Evolutionary conservation across 352 stramenopile genomes (phyloP), one percentile per base, ranked within the genome.

Genomic region (Globisporangium apiculatum): DNA sequence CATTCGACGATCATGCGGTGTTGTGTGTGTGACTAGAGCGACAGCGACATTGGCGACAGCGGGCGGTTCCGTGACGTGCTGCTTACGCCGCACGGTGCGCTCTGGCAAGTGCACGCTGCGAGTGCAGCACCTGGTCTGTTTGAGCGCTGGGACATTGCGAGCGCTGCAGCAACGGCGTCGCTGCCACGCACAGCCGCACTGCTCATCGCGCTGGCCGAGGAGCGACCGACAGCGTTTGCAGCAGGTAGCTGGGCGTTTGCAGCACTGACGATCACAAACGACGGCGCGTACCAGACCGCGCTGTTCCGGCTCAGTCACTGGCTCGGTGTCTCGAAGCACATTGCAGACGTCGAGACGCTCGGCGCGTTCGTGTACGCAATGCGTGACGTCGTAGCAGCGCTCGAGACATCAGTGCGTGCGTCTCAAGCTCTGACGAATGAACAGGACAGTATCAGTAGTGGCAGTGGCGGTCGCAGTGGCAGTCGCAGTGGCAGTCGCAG

Each of bases 171-270:
- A 43, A 7, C 11, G 40, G 40, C 40, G 40, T 12, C 2, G 7
- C 7, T 43, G 40, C 7, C 7, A 43, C 40, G 11, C 7, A 43
- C 40, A 11, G 3, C 18, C 18, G 18, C 18, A 24, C 40, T 12
- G 11, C 40, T 43, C 40, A 11, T 12, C 40, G 40, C 31, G n/a
- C 4, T 0, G 15, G 11, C 5, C 24, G 4, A 5, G 31, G 3
- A 51, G 47, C 47, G 4, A 14, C 7, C 14, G 35, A 24, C 14
- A 35, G 7, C 12, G 40, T 75, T 70, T 24, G 60, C 60, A 42
- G 36, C 40, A 8, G 75, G 75, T 5, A 84, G 73, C 42, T 87
- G 77, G 77, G 73, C 83, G 46, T 84, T 84, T 64, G 77, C 67
- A 12, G 67, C 68, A 2, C 58, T 69, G 14, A 75, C 68, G 5